Evolutionary conservation across 495 filamentous ascomycete species (phyloP), one percentile per base, ranked within the genome.

Genomic region (Amniculicola lignicola): DNA sequence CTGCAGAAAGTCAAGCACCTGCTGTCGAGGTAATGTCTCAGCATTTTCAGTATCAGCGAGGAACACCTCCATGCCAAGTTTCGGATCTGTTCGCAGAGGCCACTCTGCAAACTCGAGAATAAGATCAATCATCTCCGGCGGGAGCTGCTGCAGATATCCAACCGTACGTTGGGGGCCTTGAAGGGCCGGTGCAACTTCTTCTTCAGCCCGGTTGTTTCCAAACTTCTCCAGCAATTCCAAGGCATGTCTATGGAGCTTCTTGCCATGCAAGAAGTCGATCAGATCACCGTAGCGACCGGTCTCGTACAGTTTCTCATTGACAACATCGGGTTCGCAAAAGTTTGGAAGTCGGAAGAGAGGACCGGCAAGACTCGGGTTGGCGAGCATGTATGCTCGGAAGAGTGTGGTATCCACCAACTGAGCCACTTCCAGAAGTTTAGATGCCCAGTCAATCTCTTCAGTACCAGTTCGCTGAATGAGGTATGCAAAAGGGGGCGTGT

Each of bases 261-360:
- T 97, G 48, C 93, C 92, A 60, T 93, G 89, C 55, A 96, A 84
- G 68, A 99, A 99, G 63, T 99, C 91, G 24, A 99, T 92, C 0
- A 99, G 74, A 67, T 97, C 93, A 49, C 86, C 89, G 69, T 95
- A 95, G 40, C 90, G 87, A 36, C 87, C 86, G 45, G 84, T 87
- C 67, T 95, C 90, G 53, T 94, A 83, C 7, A 99, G 77, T 56
- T 88, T 84, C 69, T 96, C 87, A 67, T 94, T 92, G 22, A 99
- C 91, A 1, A 99, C 93, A 23, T 88, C 86, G 0, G 93, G 92
- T 59, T 97, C 92, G 62, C 93, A 96, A 69, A 95, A 96, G 67
- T 99, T 99, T 67, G 89, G 85, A 43, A 97, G 89, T 12, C 94
- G 89, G 72, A 99, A 96, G 0, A 99, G 81, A 2, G 90, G 87